Evolutionary conservation across 441 rosid species (phyloP).

Genomic region (Corymbia calophylla): DNA sequence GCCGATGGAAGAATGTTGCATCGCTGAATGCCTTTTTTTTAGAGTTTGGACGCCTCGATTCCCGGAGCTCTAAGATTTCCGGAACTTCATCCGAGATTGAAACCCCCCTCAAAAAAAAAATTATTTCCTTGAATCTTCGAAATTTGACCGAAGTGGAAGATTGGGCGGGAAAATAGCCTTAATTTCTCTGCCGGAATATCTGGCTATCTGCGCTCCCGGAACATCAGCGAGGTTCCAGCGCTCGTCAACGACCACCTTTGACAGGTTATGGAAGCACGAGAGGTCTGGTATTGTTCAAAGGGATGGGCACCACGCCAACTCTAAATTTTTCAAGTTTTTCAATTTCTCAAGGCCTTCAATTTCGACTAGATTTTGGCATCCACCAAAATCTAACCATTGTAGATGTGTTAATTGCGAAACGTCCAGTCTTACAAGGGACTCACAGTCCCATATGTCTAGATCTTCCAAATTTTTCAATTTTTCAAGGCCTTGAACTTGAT

Average conservation of each 20-base stretch:
- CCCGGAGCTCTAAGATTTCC: background rate
- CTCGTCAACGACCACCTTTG: accelerated
- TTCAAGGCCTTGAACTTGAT: no score
- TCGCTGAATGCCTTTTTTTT: background rate
- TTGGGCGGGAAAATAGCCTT: background rate
- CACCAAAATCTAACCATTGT: no score
- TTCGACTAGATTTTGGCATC: no score
- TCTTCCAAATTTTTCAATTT: no score
- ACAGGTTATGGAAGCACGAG: background rate
- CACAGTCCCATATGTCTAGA: no score
- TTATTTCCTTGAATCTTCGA: background rate
- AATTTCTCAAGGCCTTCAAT: background rate
- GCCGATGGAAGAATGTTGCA: background rate
- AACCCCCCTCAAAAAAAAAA: background rate
- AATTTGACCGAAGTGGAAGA: background rate
- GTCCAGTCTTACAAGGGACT: no score
- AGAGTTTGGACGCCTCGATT: background rate
- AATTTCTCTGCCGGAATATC: background rate
- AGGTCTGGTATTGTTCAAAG: background rate
- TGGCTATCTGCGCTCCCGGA: background rate
- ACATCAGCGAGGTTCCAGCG: background rate
- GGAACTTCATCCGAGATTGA: background rate
- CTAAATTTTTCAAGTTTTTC: background rate
- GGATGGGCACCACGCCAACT: background rate
- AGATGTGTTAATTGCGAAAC: no score